These are phyloP conservation scores for Pythium apleroticum DNA, from an alignment of 352 stramenopile species.

Conservation along the genomic window DNA sequence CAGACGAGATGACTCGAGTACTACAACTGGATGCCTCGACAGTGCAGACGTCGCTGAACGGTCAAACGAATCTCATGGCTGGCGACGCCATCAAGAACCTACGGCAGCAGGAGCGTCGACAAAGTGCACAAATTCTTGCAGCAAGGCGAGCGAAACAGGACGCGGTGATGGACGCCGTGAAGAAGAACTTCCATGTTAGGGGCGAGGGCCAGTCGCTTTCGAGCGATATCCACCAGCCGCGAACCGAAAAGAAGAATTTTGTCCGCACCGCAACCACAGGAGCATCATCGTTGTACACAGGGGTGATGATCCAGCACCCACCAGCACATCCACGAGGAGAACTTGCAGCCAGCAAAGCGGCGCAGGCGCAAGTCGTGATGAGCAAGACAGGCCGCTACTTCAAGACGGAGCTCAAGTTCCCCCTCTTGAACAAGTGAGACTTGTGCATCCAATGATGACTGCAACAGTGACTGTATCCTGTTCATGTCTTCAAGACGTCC, in stretches of 20 bases:
- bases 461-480: background rate
- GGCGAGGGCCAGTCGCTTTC: slow-evolving; percentile 15
- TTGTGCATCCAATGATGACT: background rate
- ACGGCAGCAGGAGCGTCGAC: slow-evolving; percentile 16
- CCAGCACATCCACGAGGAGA: background rate
- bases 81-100: slow-evolving; percentile 22
- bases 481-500: background rate
- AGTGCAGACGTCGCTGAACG: slow-evolving; percentile 8
- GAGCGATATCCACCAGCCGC: slow-evolving; percentile 18
- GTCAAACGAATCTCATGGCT: slow-evolving; percentile 21
- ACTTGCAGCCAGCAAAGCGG: background rate
- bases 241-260: slow-evolving; percentile 24
- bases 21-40: slow-evolving; percentile 44
- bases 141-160: slow-evolving; percentile 3
- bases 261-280: slow-evolving; percentile 3
- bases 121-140: slow-evolving; percentile 17
- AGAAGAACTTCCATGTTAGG: slow-evolving; percentile 11
- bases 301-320: slow-evolving; percentile 13
- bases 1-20: slow-evolving; percentile 50
- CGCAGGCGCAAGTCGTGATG: slow-evolving; percentile 12
- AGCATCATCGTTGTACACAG: slow-evolving; percentile 19
- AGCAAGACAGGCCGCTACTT: slow-evolving; percentile 23
- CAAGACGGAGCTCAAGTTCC: slow-evolving; percentile 30
- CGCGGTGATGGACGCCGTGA: background rate
- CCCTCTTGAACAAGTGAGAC: slow-evolving; percentile 7